Evolutionary conservation across 768 basidiomycete genomes (phyloP), one percentile per base, ranked within the genome.

Genomic region (Hirschioporus abietinus): DNA sequence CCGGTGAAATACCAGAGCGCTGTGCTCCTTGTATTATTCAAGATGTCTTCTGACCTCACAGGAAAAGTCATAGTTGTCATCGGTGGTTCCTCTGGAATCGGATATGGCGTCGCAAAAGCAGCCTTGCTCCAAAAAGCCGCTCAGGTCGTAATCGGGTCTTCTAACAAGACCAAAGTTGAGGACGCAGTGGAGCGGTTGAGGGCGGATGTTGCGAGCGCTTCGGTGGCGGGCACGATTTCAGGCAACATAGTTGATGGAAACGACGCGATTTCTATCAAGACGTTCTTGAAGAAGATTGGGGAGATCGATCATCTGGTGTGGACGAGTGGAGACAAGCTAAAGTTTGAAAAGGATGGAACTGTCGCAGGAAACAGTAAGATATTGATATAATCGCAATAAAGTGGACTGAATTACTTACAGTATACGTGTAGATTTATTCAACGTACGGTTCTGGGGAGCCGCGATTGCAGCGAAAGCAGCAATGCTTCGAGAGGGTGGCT

Each of bases 31-130:
- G n/a, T n/a, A n/a, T n/a, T n/a, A n/a, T n/a, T n/a, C n/a, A 52
- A 52, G 42, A 52, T 52, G 42, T 52, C 42, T 52, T 52, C 42
- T 15, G 12, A 52, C 10, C 65, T 66, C 60, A 27, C 63, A 52
- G 65, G 65, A 7, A 23, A 68, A 61, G 66, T 26, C 9, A 59
- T 68, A 8, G 60, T 68, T 20, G 52, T 68, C 25, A 35, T 68
- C n/a, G 67, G 67, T 24, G 67, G 67, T 26, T 63, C 66, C 17
- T 68, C 67, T 18, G 67, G 67, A 34, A 66, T 68, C 18, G 67
- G 67, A 26, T 68, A 52, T 25, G 58, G 59, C 23, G 67, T 66
- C 2, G 67, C 67, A 1, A 64, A 66, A 61, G 59, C 30, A 24
- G 26, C 65, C 18, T 36, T 68, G 24, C 27, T 20, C 17, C 24